These are phyloP conservation scores for Lantana camara DNA, from an alignment of 257 asterid species.

Conservation along the genomic window DNA sequence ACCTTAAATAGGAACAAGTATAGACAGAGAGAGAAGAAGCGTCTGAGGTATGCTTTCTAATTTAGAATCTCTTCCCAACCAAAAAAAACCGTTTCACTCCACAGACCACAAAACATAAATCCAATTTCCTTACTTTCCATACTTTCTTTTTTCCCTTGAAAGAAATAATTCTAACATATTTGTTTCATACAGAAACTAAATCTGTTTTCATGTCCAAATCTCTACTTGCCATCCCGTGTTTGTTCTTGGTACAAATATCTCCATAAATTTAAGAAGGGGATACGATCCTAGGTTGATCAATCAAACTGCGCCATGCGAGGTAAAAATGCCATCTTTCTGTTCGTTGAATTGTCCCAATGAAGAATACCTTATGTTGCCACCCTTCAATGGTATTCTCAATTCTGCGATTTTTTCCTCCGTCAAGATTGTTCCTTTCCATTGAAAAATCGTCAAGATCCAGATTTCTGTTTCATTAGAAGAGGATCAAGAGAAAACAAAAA, in stretches of 20 bases:
- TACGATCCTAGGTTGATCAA: background rate
- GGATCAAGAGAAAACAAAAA: too few species aligned
- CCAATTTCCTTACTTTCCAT: background rate
- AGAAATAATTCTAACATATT: conserved; percentile 11
- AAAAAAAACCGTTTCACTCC: background rate
- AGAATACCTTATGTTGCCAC: background rate
- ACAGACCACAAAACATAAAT: too few species aligned
- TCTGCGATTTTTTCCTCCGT: background rate
- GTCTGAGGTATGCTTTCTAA: too few species aligned
- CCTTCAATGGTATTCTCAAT: conserved; percentile 3
- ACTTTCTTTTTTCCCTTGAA: background rate
- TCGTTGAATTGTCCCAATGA: conserved; percentile 16
- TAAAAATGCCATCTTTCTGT: conserved; percentile 16
- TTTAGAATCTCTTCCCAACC: too few species aligned
- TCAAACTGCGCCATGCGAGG: conserved; percentile 1
- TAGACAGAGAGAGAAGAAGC: too few species aligned
- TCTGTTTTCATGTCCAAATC: background rate
- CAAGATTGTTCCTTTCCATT: background rate
- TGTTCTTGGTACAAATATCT: conserved; percentile 23
- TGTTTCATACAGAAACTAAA: conserved; percentile 15
- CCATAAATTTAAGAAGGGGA: conserved; percentile 14
- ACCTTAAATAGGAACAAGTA: too few species aligned
- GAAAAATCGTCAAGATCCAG: background rate
- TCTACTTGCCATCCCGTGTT: conserved; percentile 2
- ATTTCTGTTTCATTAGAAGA: conserved; percentile 1